Conservation (phyloP, 805 yeast genomes). For the Hanseniaspora vineae region DNA sequence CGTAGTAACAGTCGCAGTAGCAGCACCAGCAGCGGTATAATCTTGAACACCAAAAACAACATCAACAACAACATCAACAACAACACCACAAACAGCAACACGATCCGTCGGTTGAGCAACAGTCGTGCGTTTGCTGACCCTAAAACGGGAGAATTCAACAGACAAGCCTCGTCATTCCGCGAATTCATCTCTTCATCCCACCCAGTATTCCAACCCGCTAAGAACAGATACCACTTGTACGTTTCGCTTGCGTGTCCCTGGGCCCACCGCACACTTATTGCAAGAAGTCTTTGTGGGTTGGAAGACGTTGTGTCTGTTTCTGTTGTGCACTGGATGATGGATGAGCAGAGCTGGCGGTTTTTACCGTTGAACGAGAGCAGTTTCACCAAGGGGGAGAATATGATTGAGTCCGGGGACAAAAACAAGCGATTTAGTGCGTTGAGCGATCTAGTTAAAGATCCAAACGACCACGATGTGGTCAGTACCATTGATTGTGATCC, state of each 20-base stretch:
- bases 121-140: slow-evolving; percentile 4
- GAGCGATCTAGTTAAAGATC: slow-evolving; percentile 12
- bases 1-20: too few relatives aligned
- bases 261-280: slow-evolving; percentile 76
- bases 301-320: slow-evolving; percentile 47
- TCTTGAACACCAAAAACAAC: too few relatives aligned
- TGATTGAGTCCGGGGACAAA: slow-evolving; percentile 5
- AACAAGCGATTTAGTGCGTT: slow-evolving; percentile 7
- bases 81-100: too few relatives aligned
- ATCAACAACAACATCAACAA: too few relatives aligned
- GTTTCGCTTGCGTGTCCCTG: slow-evolving; percentile 91
- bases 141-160: slow-evolving; percentile 26
- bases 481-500: slow-evolving; percentile 10
- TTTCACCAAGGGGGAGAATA: slow-evolving; percentile 10
- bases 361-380: slow-evolving; percentile 31
- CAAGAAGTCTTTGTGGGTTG: slow-evolving; percentile 63
- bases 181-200: slow-evolving; percentile 48
- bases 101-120: not conserved
- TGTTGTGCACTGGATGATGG: slow-evolving; percentile 89
- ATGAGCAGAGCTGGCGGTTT: slow-evolving; percentile 76
- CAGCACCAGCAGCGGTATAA: not conserved
- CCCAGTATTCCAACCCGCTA: slow-evolving; percentile 59
- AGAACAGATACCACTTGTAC: slow-evolving; percentile 72
- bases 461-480: slow-evolving; percentile 4
- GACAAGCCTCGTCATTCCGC: slow-evolving; percentile 48